These are phyloP conservation scores for Telopea speciosissima DNA, from an alignment of 177 flowering plant genomes.

Conservation along the genomic window DNA sequence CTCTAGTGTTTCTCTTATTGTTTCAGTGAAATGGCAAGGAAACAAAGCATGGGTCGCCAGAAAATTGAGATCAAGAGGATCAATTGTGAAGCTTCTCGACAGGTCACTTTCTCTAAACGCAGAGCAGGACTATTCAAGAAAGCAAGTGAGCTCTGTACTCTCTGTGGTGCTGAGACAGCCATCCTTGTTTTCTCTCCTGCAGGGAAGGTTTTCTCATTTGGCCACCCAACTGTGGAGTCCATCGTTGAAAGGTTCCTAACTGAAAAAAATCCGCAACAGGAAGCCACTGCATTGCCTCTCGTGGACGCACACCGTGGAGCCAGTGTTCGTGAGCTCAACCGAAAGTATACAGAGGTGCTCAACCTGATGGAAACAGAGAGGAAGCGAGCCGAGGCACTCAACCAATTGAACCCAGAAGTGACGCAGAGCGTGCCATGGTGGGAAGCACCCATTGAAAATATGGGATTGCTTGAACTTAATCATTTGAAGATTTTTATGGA, in stretches of 20 bases:
- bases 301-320: conserved; percentile 23
- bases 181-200: conserved; percentile 52
- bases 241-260: conserved; percentile 22
- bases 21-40: background rate
- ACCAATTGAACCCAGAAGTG: conserved; percentile 1
- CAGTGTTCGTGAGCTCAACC: conserved; percentile 25
- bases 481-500: conserved; percentile 28
- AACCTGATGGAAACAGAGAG: conserved; percentile 28
- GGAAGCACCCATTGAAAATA: conserved; percentile 30
- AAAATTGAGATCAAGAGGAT: conserved; percentile 21
- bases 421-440: conserved; percentile 24
- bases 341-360: conserved; percentile 3
- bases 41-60: conserved; percentile 18
- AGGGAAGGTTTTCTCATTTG: conserved; percentile 40
- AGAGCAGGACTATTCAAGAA: conserved; percentile 46
- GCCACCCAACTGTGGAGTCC: conserved; percentile 38
- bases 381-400: conserved; percentile 26
- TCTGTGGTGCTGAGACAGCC: conserved; percentile 38
- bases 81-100: conserved; percentile 15
- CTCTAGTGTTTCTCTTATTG: too few relatives aligned
- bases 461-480: conserved; percentile 27
- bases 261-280: background rate
- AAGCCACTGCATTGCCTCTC: background rate
- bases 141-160: conserved; percentile 46
- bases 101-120: conserved; percentile 53